Evolutionary conservation across 148 eudicot genomes (phyloP).

Genomic region (Vaccinium myrtillus): DNA sequence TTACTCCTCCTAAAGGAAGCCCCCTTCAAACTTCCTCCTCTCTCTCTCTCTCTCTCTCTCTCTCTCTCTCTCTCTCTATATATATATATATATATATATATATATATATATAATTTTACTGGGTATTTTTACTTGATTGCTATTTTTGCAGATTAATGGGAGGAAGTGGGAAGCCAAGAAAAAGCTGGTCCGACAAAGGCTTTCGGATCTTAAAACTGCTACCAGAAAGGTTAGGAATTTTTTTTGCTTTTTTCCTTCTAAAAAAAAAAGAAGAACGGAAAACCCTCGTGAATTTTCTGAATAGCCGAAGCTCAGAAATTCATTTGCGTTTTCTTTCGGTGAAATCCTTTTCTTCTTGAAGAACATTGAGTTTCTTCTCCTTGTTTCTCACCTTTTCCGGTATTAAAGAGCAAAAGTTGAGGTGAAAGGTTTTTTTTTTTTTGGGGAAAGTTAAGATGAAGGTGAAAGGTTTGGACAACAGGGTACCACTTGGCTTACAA

Average conservation of each 20-base stretch:
- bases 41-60: background rate
- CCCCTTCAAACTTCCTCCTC: constrained; percentile 6
- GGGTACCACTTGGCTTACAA: background rate
- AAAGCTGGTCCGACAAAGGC: constrained; percentile 4
- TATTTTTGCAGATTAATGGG: constrained; percentile 13
- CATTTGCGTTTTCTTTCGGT: background rate
- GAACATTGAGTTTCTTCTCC: background rate
- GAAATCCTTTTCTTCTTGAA: background rate
- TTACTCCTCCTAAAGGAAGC: background rate
- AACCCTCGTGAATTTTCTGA: background rate
- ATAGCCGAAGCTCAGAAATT: background rate
- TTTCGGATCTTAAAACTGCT: background rate
- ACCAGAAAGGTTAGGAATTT: constrained; percentile 14
- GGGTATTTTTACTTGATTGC: background rate
- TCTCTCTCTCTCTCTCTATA: background rate
- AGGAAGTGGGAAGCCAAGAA: constrained; percentile 20
- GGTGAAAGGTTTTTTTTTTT: background rate
- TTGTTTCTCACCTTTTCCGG: background rate
- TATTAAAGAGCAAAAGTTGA: background rate
- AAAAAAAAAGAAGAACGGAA: background rate
- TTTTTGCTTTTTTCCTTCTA: background rate
- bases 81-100: background rate
- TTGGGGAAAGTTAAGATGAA: background rate
- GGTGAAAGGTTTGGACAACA: background rate
- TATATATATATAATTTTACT: too few relatives aligned